Evolutionary conservation across 176 grass and related monocot species (phyloP).

Genomic region (Tuctoria greenei): DNA sequence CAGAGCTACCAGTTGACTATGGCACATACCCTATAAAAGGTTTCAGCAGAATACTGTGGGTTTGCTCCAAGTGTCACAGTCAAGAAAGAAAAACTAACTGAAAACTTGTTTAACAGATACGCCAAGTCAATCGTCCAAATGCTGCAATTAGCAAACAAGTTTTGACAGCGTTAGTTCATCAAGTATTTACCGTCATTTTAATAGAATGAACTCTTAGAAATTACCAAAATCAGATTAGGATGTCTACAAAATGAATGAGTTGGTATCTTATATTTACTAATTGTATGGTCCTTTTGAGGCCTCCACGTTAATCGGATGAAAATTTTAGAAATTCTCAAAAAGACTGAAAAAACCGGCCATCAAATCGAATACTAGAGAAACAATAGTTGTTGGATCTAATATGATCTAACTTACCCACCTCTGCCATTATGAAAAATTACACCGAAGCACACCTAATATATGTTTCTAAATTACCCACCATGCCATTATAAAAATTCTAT

Average conservation of each 20-base stretch:
- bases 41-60: constrained; percentile 77
- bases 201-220: background rate
- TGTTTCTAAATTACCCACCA: too few relatives aligned
- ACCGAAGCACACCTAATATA: too few relatives aligned
- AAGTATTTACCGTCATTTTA: background rate
- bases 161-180: background rate
- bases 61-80: constrained; percentile 93
- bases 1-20: background rate
- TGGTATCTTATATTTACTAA: too few relatives aligned
- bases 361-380: too few relatives aligned
- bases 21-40: constrained; percentile 73
- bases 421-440: too few relatives aligned
- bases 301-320: too few relatives aligned
- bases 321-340: too few relatives aligned
- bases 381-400: too few relatives aligned
- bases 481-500: too few relatives aligned
- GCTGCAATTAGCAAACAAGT: constrained; percentile 39
- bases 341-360: too few relatives aligned
- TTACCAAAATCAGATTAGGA: background rate
- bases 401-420: too few relatives aligned
- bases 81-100: constrained; percentile 81
- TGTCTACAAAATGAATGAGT: background rate
- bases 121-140: constrained; percentile 93
- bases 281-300: too few relatives aligned
- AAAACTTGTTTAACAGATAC: constrained; percentile 79